Base-by-base conservation (phyloP, 1,284 basidiomycete genomes). In the Naganishia albida region DNA sequence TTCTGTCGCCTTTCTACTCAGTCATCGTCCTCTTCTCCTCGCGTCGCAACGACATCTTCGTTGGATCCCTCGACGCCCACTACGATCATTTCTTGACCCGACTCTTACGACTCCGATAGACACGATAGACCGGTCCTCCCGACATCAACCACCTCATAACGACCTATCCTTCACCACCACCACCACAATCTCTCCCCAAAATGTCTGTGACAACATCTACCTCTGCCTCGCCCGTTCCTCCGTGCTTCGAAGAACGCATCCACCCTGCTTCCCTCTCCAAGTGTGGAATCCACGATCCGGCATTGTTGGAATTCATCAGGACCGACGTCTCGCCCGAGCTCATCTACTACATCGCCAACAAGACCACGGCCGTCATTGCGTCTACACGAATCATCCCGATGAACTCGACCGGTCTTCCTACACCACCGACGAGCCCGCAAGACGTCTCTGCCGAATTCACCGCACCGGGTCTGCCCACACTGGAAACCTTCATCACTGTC, bases 401-500 rank as follows among this genome's bases (percentile, higher is more conserved):
- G 70, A 20, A 72, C 65, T 53, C 70, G 69, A 63, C 43, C 42
- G 56, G 62, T 23, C 55, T 65, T 34, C 62, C 63, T 15, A 65
- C 64, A 15, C 57, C 66, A 16, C 83, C 85, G 2, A 82, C 83
- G 54, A 84, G 85, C 64, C 85, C 80, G 67, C 44, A 42, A 26
- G 50, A 72, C 18, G 78, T 77, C 79, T 83, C 80, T 74, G 68
- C 77, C 25, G 50, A 62, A 38, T 26, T 54, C 54, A 52, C 74
- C 74, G 55, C 65, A 63, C 50, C 72, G 26, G 81, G 72, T 68
- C 81, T 91, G n/a, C 88, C 88, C 7, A 84, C 87, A 46, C 83
- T 99, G 63, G 88, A 94, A 74, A 84, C 88, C 63, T 99, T 98
- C 80, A 93, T 99, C 77, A 81, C 85, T 65, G 86, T 87, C 76